Base-by-base conservation (phyloP, 495 filamentous ascomycete genomes). In the Hypoxylon subgilvum region DNA sequence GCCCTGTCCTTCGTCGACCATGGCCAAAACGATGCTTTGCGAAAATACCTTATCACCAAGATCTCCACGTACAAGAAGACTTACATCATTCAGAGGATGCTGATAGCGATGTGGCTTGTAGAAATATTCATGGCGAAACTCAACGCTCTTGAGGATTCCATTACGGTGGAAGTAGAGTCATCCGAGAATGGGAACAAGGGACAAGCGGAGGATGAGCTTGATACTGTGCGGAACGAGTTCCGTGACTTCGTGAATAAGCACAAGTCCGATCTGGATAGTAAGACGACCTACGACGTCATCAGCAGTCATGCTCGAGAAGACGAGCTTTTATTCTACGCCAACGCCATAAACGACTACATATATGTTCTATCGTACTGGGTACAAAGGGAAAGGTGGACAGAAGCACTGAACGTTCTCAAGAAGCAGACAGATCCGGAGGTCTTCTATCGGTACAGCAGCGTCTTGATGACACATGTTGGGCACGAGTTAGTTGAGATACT, bases 111-210 rank as follows among this genome's bases (percentile, higher is more conserved):
- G 64, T 98, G 94, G 94, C 83, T 98, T 43, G 79, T 96, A 13
- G 94, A 98, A 62, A 79, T 96, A 5, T 97, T 94, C 72, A 98
- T 98, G 94, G 88, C 91, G 2, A 97, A 96, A 73, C 79, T 97
- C 23, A 97, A 97, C 65, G 87, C 88, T 3, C 84, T 98, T 0
- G 95, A 97, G 67, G 94, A 98, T 69, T 91, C 90, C 10, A 90
- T 97, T 44, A 87, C 91, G 28, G 96, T 95, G 0, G 88, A 92
- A 60, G 91, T 91, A 0, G 91, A 96, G 61, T 74, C 96, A 30
- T 83, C 85, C 2, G 88, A 89, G 56, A 85, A 82, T 17, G 77
- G 84, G 14, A 89, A 83, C 58, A 79, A 84, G 0, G 81, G 80
- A 19, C 85, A 94, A 46, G 87, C 89, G 13, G 79, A 85, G 61